Evolutionary conservation across 202 grass and related monocot species (phyloP).

Genomic region (Setaria italica): DNA sequence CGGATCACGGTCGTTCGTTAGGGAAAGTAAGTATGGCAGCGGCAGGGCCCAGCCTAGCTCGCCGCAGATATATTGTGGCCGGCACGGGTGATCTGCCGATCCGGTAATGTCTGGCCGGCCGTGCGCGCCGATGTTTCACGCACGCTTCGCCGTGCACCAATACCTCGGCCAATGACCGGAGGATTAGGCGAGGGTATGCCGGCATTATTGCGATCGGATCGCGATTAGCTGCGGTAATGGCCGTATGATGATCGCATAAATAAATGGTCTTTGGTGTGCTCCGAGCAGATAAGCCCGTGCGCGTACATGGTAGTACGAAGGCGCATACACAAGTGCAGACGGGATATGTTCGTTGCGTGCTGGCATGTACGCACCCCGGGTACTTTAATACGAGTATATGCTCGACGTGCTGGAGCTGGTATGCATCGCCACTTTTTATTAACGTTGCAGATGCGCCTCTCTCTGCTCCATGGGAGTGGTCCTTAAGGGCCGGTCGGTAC

Average conservation of each 20-base stretch:
- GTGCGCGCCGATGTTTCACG: background rate
- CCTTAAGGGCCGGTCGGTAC: background rate
- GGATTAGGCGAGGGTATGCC: background rate
- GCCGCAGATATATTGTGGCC: conserved; percentile 14
- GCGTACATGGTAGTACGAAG: background rate
- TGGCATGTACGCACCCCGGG: conserved; percentile 23
- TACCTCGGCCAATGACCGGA: background rate
- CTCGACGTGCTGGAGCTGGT: background rate
- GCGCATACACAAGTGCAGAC: background rate
- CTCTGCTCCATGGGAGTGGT: background rate
- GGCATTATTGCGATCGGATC: background rate
- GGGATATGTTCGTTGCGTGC: background rate
- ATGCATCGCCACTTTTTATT: background rate
- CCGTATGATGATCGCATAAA: background rate
- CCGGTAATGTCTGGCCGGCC: background rate
- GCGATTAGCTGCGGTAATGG: background rate
- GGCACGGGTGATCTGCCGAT: conserved; percentile 13
- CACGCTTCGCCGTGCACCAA: background rate
- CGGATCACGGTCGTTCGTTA: conserved; percentile 40
- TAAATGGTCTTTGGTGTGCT: background rate
- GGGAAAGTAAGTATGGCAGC: background rate
- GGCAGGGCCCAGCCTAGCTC: background rate
- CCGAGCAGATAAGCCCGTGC: conserved; percentile 9
- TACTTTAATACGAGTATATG: conserved; percentile 5
- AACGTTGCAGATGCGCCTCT: background rate